phyloP scores from a whole-genome alignment of 2,329 filamentous ascomycete species.

The Colletotrichum shisoi region DNA sequence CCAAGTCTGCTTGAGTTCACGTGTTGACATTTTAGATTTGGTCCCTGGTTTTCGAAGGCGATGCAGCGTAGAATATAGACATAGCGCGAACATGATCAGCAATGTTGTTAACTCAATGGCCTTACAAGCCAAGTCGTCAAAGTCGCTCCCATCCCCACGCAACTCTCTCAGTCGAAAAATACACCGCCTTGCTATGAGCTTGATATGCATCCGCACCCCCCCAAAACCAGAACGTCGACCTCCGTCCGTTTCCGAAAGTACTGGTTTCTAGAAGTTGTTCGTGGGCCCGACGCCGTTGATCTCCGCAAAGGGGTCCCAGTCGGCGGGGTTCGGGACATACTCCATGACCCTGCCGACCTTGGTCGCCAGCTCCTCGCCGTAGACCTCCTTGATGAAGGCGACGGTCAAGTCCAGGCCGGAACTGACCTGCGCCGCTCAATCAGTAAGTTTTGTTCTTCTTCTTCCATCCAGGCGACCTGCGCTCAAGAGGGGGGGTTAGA shows the following conservation, averaged over 20 bases:
- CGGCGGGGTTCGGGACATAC: slow-evolving; percentile 53
- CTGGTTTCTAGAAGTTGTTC: slow-evolving; percentile 2
- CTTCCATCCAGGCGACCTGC: neutral
- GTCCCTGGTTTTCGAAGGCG: neutral
- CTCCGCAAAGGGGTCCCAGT: slow-evolving; percentile 46
- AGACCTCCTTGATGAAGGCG: slow-evolving; percentile 53
- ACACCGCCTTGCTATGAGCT: slow-evolving; percentile 1
- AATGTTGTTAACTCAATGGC: neutral
- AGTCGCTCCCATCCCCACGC: neutral
- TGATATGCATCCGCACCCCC: neutral
- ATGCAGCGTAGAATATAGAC: neutral
- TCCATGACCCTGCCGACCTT: slow-evolving; percentile 60
- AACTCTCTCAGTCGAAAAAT: neutral
- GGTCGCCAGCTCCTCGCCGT: slow-evolving; percentile 57
- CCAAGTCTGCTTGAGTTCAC: slow-evolving; percentile 5
- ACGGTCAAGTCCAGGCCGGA: slow-evolving; percentile 51
- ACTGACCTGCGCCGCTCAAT: slow-evolving; percentile 44
- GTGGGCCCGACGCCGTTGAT: slow-evolving; percentile 43
- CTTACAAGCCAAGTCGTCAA: neutral
- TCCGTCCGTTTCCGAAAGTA: neutral
- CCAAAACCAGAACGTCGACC: neutral
- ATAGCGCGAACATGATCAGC: neutral
- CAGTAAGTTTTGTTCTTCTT: slow-evolving; percentile 6
- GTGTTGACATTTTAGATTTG: neutral
- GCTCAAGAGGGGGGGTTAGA: neutral